Base-by-base conservation (phyloP, 768 basidiomycete species). In the Omphalotus guepiniiformis region DNA sequence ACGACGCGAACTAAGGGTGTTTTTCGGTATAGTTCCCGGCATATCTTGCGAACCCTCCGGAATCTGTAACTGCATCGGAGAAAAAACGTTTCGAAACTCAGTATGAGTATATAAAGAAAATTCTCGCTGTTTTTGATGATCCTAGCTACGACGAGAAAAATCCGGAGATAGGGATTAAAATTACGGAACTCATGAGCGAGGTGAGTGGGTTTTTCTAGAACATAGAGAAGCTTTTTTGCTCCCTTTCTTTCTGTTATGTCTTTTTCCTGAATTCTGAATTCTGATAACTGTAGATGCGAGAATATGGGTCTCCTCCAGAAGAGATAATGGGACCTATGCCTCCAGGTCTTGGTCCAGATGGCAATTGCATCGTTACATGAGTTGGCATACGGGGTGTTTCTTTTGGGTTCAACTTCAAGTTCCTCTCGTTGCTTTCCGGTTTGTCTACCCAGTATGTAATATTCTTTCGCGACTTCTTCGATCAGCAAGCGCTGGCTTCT, bases 291-390 rank as follows among this genome's bases (percentile, higher is more conserved):
- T 52, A 90, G 87, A 82, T 93, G 75, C 90, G 93, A 73, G 68
- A 71, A 3, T 74, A 80, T 47, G 90, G 91, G 5, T 76, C 84
- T 3, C 91, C 89, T 0, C 91, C 91, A 2, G 58, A 77, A 16
- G 88, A 89, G 55, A 75, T 93, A 41, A 91, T 93, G 86, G 91
- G 89, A 1, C 78, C 82, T 0, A 70, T 93, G 39, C 91, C 91
- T 4, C 46, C 46, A 29, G 46, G 29, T 21, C 22, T 39, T 19
- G 22, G 18, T 12, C 32, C 44, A 6, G 38, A 39, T 39, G 44
- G 35, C 2, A 16, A 27, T 7, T 46, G 44, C 21, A 18, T 46
- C 11, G 35, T 46, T 34, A 36, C 16, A 13, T 46, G 21, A 36
- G n/a, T n/a, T n/a, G n/a, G n/a, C n/a, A n/a, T n/a, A n/a, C n/a